phyloP scores from a whole-genome alignment of 352 stramenopile genomes.

The Phytophthora brassicae region DNA sequence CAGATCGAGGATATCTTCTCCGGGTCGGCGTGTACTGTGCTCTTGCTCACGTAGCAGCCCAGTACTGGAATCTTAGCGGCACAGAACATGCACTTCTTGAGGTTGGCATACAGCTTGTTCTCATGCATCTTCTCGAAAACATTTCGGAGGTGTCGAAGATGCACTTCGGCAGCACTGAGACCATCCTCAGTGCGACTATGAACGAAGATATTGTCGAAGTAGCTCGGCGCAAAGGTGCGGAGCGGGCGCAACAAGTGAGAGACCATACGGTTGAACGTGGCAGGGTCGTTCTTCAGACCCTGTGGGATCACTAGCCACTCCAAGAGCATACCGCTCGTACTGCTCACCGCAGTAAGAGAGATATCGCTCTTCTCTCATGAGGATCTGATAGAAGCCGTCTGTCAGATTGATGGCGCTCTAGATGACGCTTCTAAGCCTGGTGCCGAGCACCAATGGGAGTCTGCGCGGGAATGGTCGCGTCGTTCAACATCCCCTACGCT shows the following conservation, averaged over 20 bases:
- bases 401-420: constrained; percentile 31
- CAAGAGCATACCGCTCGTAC: constrained; percentile 22
- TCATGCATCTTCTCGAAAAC: constrained; percentile 24
- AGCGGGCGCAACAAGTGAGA: constrained; percentile 9
- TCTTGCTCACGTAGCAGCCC: not conserved
- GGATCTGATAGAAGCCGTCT: constrained; percentile 16
- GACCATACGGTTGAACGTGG: constrained; percentile 34
- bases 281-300: constrained; percentile 28
- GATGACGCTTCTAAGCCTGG: too few relatives aligned
- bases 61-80: too few relatives aligned
- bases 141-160: constrained; percentile 7
- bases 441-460: too few relatives aligned
- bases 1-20: constrained; percentile 15
- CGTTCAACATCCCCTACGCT: too few relatives aligned
- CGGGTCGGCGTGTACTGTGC: constrained; percentile 4
- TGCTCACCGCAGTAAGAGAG: constrained; percentile 27
- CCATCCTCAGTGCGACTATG: constrained; percentile 8
- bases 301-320: constrained; percentile 31
- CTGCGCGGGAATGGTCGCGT: too few relatives aligned
- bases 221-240: constrained; percentile 20
- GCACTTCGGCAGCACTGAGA: constrained; percentile 9
- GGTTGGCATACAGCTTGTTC: too few relatives aligned
- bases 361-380: constrained; percentile 22
- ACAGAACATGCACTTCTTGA: too few relatives aligned
- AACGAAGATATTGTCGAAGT: too few relatives aligned